A percentile compares a stretch with the other conserved stretches of the same genome.
Conservation (phyloP, 176 grass and related monocot species). For the Aegilops umbellulata region DNA sequence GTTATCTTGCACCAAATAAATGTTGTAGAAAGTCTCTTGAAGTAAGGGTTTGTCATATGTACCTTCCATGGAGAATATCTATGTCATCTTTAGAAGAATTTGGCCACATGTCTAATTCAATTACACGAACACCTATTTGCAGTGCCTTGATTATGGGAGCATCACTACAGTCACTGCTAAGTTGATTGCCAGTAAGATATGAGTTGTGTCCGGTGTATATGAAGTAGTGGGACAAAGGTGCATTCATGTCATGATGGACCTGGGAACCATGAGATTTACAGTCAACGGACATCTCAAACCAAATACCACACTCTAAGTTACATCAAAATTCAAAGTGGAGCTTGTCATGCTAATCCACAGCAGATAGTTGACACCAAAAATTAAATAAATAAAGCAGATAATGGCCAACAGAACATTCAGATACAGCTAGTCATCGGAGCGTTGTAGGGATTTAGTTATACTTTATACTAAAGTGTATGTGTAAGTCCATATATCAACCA, state of each 20-base stretch:
- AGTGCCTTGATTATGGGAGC: constrained; percentile 92
- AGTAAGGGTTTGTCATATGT: background rate
- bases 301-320: background rate
- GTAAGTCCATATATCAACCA: background rate
- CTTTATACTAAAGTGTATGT: background rate
- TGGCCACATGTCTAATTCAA: constrained; percentile 98
- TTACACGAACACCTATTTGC: constrained; percentile 83
- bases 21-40: background rate
- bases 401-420: background rate
- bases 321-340: background rate
- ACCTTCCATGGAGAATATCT: constrained; percentile 96
- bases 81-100: constrained; percentile 94
- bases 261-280: constrained; percentile 35
- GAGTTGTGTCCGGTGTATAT: constrained; percentile 98
- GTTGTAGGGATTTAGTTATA: background rate
- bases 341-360: constrained; percentile 4
- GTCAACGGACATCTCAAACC: constrained; percentile 13
- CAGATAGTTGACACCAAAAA: background rate
- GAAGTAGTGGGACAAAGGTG: constrained; percentile 87
- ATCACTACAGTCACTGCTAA: constrained; percentile 98
- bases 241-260: constrained; percentile 94
- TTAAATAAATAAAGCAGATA: background rate
- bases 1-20: background rate
- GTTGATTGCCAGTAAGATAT: constrained; percentile 92
- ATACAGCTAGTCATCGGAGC: background rate